Percentiles rank a stretch among this genome's conserved stretches.
Evolutionary conservation across 164 flowering plant genomes (phyloP).

Genomic region (Liriodendron chinense): DNA sequence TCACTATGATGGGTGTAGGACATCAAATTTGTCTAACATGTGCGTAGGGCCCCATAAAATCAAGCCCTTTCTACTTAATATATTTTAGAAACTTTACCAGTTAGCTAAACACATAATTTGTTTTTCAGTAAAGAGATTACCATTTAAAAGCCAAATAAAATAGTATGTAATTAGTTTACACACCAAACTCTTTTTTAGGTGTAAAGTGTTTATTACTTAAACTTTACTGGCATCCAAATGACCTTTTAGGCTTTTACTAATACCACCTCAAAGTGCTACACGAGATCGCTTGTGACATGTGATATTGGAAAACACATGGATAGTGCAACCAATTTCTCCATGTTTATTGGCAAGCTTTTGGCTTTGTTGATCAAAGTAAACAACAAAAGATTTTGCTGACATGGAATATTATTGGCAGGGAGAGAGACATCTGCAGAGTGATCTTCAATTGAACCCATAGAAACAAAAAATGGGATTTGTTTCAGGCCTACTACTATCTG

Average conservation of each 20-base stretch:
- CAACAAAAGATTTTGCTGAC: slow-evolving; percentile 1
- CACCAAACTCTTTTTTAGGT: no score
- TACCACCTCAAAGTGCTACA: neutral
- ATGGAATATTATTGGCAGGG: slow-evolving; percentile 40
- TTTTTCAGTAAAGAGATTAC: no score
- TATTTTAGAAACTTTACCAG: no score
- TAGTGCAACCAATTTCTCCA: neutral
- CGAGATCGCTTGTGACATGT: neutral
- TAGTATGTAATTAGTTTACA: no score
- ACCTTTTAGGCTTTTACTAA: neutral
- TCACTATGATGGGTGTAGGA: no score
- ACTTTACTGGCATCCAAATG: no score
- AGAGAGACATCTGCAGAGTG: slow-evolving; percentile 69
- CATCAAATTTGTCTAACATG: no score
- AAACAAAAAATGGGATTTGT: slow-evolving; percentile 82
- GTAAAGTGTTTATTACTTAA: no score
- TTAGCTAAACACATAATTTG: no score
- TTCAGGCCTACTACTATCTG: slow-evolving; percentile 71
- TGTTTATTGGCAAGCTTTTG: neutral
- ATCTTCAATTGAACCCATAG: slow-evolving; percentile 59
- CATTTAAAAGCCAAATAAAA: no score
- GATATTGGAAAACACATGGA: neutral
- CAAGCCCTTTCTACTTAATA: no score
- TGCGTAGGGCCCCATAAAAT: no score
- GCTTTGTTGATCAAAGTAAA: neutral